Base-by-base conservation (phyloP, 345 rosid genomes). In the Aquilaria malaccensis region DNA sequence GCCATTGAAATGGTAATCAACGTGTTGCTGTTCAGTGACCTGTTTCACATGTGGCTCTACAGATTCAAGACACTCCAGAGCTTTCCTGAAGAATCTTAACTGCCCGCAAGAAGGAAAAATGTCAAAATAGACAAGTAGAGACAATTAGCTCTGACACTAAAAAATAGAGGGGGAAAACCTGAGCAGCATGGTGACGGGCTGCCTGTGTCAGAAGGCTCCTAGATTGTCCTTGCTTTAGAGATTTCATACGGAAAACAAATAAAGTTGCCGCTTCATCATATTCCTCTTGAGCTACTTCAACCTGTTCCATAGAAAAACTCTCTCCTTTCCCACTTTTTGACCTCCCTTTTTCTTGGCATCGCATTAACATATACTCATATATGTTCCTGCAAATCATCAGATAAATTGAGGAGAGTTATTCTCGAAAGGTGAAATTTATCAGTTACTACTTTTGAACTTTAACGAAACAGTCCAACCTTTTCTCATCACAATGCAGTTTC, bases 161-260 rank as follows among this genome's bases (percentile, higher is more conserved):
- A 43, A 31, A 53, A 71, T n/a, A 69, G 13, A 59, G 63, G 54
- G 72, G 45, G 61, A 71, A 67, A 75, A 95, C 99, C 99, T 95
- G 99, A 75, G 99, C 93, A 65, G 99, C 93, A 76, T 95, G 96
- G 75, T 95, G 99, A 32, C 95, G 80, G 60, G 95, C 96, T 64
- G 96, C 97, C 76, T 95, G 99, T 10, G 97, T 95, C 51, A 95
- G 85, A 69, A 95, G 95, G 80, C 99, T 90, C 63, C 95, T 84
- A 46, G 91, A 85, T 73, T 95, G 99, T 58, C 95, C 96, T 79
- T 88, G 91, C 76, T 95, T 91, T 66, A 95, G 70, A 54, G 99
- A 95, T 71, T 88, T 91, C 69, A 86, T 71, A 52, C 99, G 91
- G 65, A 95, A 95, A 67, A 91, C 77, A 72, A 91, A 91, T 65